Evolutionary conservation across 2,329 filamentous ascomycete species (phyloP).

Genomic region (Colletotrichum cereale): DNA sequence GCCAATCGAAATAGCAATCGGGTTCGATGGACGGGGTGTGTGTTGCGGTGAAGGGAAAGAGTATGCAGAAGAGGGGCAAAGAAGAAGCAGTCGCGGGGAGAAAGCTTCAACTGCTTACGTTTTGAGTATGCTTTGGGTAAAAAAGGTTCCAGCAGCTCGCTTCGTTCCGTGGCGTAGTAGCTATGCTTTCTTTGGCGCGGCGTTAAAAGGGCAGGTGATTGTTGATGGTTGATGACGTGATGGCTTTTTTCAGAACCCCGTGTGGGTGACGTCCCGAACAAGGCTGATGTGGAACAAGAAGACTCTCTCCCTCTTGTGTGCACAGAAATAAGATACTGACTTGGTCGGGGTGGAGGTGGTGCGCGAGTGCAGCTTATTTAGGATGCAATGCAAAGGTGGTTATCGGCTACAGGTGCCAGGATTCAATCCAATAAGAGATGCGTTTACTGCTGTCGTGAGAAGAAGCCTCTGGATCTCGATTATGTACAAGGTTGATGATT

Average conservation of each 20-base stretch:
- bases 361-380: background rate
- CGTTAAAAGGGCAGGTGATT: background rate
- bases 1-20: background rate
- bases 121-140: background rate
- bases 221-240: constrained; percentile 21
- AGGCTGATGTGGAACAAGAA: background rate
- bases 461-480: background rate
- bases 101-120: background rate
- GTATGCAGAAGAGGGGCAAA: background rate
- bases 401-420: background rate
- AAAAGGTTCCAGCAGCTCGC: background rate
- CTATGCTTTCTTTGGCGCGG: background rate
- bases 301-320: background rate
- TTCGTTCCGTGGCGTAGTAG: background rate
- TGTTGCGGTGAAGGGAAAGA: background rate
- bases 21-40: background rate
- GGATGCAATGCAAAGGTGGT: background rate
- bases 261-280: background rate
- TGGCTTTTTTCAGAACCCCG: background rate
- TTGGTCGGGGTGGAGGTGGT: background rate
- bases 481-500: constrained; percentile 13
- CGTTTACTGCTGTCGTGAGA: background rate
- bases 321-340: background rate
- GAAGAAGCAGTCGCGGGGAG: background rate
- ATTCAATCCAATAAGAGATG: background rate